Evolutionary conservation across 2,329 filamentous ascomycete species (phyloP), one percentile per base, ranked within the genome.

Genomic region (Fusarium sp.): DNA sequence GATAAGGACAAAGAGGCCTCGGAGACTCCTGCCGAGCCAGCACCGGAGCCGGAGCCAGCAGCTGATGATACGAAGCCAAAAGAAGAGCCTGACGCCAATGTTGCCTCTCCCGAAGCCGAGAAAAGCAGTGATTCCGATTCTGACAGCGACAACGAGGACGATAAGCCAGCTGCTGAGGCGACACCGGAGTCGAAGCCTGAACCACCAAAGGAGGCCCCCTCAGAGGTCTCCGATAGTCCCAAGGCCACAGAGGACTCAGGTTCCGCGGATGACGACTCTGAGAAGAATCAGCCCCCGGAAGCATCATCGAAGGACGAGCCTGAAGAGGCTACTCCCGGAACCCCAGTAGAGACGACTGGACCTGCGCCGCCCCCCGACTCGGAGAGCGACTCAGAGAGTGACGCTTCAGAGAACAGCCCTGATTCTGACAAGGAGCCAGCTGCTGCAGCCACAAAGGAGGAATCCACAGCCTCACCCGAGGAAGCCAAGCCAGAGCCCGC

Each of bases 271-370:
- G 37, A 18, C 18, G 63, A 57, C 16, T 52, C 22, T 9, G 63
- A 56, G 34, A 56, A 70, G 35, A 70, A 64, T 18, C 66, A 69
- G 29, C 10, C 67, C 6, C 58, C 56, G 27, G 45, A 71, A 24
- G 37, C 27, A 24, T 54, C 40, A 20, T 20, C 67, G 31, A 63
- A 67, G 52, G 58, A 45, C 9, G 66, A 70, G 6, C 45, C 62
- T 20, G 45, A 47, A 42, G 50, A 69, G 18, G 16, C 16, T 18
- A n/a, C 56, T 11, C 14, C 29, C 22, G 69, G 75, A 16, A 38
- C 60, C 22, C 20, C 40, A 20, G 29, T 29, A 34, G 71, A 75
- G 40, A 27, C 29, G 9, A 29, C 66, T 40, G 45, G 34, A 40
- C 59, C 64, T 24, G 56, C 67, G 9, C 35, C 38, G 27, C 24